Evolutionary conservation across 2,329 filamentous ascomycete genomes (phyloP).

Genomic region (Alternaria conjuncta): DNA sequence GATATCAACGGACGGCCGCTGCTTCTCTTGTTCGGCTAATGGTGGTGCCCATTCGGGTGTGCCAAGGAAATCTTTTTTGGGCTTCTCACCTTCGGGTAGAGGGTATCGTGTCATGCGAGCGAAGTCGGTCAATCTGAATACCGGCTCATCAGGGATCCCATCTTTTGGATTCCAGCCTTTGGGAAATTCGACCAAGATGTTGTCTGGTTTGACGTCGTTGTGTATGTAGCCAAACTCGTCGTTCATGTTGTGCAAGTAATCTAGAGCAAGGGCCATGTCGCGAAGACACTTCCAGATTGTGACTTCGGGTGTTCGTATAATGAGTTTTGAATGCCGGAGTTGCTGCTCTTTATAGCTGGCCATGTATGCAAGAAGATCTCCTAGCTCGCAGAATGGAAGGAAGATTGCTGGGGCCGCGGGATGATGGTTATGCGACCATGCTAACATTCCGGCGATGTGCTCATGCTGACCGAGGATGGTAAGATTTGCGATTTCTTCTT

Average conservation of each 20-base stretch:
- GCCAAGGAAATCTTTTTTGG: slow-evolving; percentile 1
- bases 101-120: slow-evolving; percentile 15
- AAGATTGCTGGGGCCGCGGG: slow-evolving; percentile 22
- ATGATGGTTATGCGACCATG: slow-evolving; percentile 2
- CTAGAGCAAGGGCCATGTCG: slow-evolving; percentile 30
- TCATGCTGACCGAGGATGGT: slow-evolving; percentile 6
- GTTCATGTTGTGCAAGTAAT: slow-evolving; percentile 28
- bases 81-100: neutral
- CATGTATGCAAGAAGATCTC: slow-evolving; percentile 18
- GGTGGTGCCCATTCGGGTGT: slow-evolving; percentile 33
- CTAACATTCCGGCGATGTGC: slow-evolving; percentile 19
- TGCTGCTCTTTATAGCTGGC: slow-evolving; percentile 6
- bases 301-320: slow-evolving; percentile 20
- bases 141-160: slow-evolving; percentile 20
- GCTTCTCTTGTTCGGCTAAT: neutral
- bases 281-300: slow-evolving; percentile 36
- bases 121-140: slow-evolving; percentile 36
- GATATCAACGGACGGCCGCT: slow-evolving; percentile 26
- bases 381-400: slow-evolving; percentile 25
- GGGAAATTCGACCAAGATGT: slow-evolving; percentile 72
- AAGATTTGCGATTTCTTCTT: neutral
- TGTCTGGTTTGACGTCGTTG: slow-evolving; percentile 91
- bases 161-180: neutral
- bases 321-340: neutral
- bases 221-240: slow-evolving; percentile 65